These are phyloP conservation scores for Mortierella sp. DNA, from an alignment of 371 early-diverging fungal genomes.

Conservation along the genomic window DNA sequence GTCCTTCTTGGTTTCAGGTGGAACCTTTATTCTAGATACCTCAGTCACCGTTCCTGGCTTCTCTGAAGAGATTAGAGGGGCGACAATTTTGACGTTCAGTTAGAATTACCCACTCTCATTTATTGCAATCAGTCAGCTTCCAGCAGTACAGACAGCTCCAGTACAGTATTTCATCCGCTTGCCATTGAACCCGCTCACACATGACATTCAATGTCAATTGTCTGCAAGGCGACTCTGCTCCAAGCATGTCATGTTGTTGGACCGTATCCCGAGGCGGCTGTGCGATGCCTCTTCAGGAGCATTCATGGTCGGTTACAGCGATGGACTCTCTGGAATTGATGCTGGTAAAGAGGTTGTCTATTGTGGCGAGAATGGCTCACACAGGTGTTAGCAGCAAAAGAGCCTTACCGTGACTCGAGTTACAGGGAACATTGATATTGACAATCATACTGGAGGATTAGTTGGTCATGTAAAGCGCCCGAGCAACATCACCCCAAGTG, in stretches of 20 bases:
- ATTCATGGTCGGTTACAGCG: slow-evolving; percentile 36
- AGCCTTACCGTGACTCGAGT: slow-evolving; percentile 16
- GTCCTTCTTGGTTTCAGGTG: slow-evolving; percentile 21
- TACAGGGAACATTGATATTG: slow-evolving; percentile 17
- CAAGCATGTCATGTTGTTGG: slow-evolving; percentile 29
- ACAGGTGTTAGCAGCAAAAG: background rate
- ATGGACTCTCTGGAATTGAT: slow-evolving; percentile 44
- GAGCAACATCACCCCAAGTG: background rate
- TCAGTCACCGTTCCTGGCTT: slow-evolving; percentile 8
- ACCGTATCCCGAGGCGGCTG: slow-evolving; percentile 32
- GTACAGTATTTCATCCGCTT: slow-evolving; percentile 30
- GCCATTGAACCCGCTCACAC: slow-evolving; percentile 30
- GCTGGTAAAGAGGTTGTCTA: slow-evolving; percentile 39
- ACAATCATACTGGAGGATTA: slow-evolving; percentile 10
- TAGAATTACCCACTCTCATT: slow-evolving; percentile 31
- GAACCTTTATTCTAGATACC: slow-evolving; percentile 20
- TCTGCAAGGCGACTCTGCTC: slow-evolving; percentile 34
- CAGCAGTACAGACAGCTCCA: background rate
- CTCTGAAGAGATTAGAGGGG: background rate
- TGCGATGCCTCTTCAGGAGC: slow-evolving; percentile 45
- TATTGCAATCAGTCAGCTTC: slow-evolving; percentile 18
- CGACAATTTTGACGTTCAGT: background rate
- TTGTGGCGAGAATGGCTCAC: slow-evolving; percentile 28
- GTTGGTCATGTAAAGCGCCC: slow-evolving; percentile 30
- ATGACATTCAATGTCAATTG: slow-evolving; percentile 34